Percentiles rank a stretch among this genome's conserved stretches.
Conservation (phyloP, 2,329 filamentous ascomycete genomes). For the Aureobasidium zeae region DNA sequence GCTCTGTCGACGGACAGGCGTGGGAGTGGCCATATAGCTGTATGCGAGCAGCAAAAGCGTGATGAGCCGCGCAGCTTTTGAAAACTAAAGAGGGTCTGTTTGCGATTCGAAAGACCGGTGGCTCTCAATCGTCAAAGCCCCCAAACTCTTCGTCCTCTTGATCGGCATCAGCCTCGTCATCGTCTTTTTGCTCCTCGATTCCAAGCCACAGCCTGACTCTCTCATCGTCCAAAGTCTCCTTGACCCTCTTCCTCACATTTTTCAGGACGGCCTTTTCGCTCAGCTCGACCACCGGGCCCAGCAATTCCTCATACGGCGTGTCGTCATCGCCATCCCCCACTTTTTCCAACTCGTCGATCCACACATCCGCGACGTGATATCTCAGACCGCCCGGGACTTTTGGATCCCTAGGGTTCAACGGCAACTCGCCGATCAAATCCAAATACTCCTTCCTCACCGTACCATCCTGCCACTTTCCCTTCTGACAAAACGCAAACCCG, state of each 20-base stretch:
- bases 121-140: conserved; percentile 57
- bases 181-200: conserved; percentile 27
- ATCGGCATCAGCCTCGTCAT: conserved; percentile 36
- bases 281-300: conserved; percentile 49
- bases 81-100: too few species aligned
- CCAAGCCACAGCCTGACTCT: conserved; percentile 56
- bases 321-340: conserved; percentile 48
- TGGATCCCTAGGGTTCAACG: conserved; percentile 37
- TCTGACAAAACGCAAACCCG: conserved; percentile 47
- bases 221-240: conserved; percentile 64
- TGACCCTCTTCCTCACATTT: conserved; percentile 59
- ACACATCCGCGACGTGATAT: conserved; percentile 83
- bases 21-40: too few species aligned
- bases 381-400: conserved; percentile 74
- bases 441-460: conserved; percentile 36
- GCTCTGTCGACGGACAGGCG: background rate
- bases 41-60: too few species aligned
- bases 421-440: conserved; percentile 38
- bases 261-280: conserved; percentile 55
- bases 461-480: conserved; percentile 30
- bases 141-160: conserved; percentile 53
- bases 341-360: conserved; percentile 79
- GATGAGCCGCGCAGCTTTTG: too few species aligned
- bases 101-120: too few species aligned
- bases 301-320: conserved; percentile 40